phyloP scores from a whole-genome alignment of 1,284 basidiomycete species.

The Naganishia cerealis region DNA sequence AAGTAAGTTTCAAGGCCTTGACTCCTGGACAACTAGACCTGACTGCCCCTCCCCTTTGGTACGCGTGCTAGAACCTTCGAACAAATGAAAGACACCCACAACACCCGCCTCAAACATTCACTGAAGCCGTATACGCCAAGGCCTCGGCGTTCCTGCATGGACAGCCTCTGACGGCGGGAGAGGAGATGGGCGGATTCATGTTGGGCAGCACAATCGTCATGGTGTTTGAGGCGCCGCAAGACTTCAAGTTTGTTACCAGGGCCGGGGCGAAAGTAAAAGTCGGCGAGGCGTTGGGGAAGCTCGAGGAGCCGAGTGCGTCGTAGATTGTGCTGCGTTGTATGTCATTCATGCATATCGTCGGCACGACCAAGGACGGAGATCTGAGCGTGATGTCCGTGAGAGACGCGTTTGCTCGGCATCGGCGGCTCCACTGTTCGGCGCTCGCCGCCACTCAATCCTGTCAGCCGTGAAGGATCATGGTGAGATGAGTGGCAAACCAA shows the following conservation, averaged over 20 bases:
- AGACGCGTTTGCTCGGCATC: slow-evolving; percentile 19
- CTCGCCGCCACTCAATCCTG: slow-evolving; percentile 5
- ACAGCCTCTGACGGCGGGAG: slow-evolving; percentile 79
- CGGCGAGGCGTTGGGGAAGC: slow-evolving; percentile 63
- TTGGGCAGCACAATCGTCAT: slow-evolving; percentile 94
- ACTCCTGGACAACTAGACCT: neutral
- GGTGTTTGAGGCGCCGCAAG: slow-evolving; percentile 88
- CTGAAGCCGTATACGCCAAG: slow-evolving; percentile 82
- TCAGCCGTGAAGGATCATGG: neutral
- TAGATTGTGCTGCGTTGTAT: no score
- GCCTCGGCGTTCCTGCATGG: slow-evolving; percentile 80
- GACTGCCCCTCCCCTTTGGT: slow-evolving; percentile 49
- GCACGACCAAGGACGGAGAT: neutral
- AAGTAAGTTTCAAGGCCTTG: slow-evolving; percentile 56
- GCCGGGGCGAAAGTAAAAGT: slow-evolving; percentile 85
- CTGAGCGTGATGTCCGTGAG: neutral
- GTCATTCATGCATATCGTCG: neutral
- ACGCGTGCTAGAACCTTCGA: slow-evolving; percentile 60
- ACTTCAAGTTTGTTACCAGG: slow-evolving; percentile 78
- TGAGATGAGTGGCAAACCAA: neutral
- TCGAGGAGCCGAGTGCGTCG: slow-evolving; percentile 24
- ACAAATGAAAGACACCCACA: slow-evolving; percentile 72
- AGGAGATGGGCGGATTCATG: slow-evolving; percentile 97
- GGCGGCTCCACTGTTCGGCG: slow-evolving; percentile 6
- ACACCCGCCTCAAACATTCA: slow-evolving; percentile 83